A percentile compares a stretch with the other conserved stretches of the same genome.
These are phyloP conservation scores for Borealophlyctis nickersoniae DNA, from an alignment of 192 early-diverging fungal genomes.

Conservation along the genomic window DNA sequence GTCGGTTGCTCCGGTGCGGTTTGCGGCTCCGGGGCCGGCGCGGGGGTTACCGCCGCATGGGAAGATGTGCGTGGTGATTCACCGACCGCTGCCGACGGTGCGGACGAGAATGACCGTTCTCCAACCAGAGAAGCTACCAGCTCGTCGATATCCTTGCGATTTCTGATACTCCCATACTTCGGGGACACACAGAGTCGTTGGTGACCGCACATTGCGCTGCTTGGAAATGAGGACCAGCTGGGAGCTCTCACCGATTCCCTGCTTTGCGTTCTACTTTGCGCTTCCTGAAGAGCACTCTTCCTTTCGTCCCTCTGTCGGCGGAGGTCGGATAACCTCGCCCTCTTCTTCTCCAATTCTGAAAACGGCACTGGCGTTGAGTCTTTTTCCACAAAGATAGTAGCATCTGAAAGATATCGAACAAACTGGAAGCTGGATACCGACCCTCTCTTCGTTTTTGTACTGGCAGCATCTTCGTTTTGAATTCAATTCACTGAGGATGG, in stretches of 20 bases:
- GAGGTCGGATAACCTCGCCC: conserved; percentile 86
- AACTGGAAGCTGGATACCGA: not conserved
- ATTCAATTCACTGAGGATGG: too few species aligned
- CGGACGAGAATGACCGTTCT: conserved; percentile 44
- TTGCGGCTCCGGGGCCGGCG: too few species aligned
- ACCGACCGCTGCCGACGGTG: conserved; percentile 2
- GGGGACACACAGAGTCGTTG: too few species aligned
- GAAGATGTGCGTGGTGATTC: too few species aligned
- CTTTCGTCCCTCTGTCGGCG: conserved; percentile 79
- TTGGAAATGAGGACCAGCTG: too few species aligned
- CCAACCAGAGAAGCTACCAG: conserved; percentile 83
- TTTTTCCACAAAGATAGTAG: conserved; percentile 2
- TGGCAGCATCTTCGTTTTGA: conserved; percentile 19
- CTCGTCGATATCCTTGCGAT: conserved; percentile 74
- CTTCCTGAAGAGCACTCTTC: conserved; percentile 38
- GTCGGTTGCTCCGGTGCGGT: too few species aligned
- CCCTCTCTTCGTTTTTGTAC: conserved; percentile 21
- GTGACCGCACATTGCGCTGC: too few species aligned
- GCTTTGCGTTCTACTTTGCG: conserved; percentile 7
- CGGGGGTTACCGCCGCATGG: too few species aligned
- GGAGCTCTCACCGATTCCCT: conserved; percentile 17
- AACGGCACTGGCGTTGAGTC: too few species aligned
- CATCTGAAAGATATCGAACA: not conserved
- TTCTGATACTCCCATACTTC: conserved; percentile 11
- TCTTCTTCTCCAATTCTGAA: conserved; percentile 81